Conservation (phyloP, 2,329 filamentous ascomycete species). For the Fusarium concolor region DNA sequence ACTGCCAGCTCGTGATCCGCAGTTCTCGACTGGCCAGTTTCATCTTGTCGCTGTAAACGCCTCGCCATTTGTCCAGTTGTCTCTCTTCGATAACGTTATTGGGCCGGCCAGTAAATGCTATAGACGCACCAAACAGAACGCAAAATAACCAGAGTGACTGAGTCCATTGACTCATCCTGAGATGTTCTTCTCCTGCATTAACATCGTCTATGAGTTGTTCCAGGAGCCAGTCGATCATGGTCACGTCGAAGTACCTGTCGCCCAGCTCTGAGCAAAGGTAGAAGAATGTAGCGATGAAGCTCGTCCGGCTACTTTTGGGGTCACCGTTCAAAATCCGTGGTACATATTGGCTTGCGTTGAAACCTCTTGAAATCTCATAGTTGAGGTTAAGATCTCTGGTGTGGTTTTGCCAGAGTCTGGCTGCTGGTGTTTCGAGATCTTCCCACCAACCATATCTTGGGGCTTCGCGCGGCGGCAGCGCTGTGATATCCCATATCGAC, state of each 20-base stretch:
- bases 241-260: constrained; percentile 55
- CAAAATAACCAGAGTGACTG: constrained; percentile 60
- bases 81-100: constrained; percentile 51
- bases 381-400: constrained; percentile 52
- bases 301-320: constrained; percentile 55
- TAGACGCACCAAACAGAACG: constrained; percentile 59
- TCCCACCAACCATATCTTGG: constrained; percentile 54
- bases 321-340: constrained; percentile 52
- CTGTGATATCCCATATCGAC: constrained; percentile 56
- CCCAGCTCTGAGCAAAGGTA: constrained; percentile 60
- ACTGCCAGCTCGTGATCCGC: constrained; percentile 54
- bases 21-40: constrained; percentile 54
- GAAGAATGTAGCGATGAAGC: constrained; percentile 61
- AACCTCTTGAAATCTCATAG: constrained; percentile 53
- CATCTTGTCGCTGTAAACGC: constrained; percentile 57
- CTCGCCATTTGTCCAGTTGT: constrained; percentile 54
- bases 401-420: constrained; percentile 53
- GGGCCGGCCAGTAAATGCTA: constrained; percentile 53
- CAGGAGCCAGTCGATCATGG: constrained; percentile 59
- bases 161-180: constrained; percentile 56
- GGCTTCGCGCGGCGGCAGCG: constrained; percentile 51
- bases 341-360: constrained; percentile 49
- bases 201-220: constrained; percentile 60
- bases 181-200: constrained; percentile 54
- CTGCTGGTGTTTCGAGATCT: constrained; percentile 51